Percentiles rank a stretch among this genome's conserved stretches.
Conservation (phyloP, 2,329 filamentous ascomycete genomes). For the Trichothecium roseum region DNA sequence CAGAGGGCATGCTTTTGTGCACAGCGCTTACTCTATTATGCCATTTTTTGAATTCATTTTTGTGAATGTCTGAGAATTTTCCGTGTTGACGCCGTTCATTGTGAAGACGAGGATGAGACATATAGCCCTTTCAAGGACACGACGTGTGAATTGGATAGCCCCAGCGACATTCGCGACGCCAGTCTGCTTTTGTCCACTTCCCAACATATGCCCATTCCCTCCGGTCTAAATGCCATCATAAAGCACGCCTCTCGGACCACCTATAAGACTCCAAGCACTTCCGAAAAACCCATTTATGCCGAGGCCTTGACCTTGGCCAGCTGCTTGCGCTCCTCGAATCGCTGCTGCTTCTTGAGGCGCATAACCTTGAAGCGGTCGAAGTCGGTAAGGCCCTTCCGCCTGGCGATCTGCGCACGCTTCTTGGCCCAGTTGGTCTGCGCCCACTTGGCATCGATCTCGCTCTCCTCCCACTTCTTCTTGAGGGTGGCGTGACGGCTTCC, state of each 20-base stretch:
- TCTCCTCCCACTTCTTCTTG: conserved; percentile 83
- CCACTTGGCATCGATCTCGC: conserved; percentile 89
- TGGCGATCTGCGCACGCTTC: conserved; percentile 76
- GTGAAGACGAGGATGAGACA: conserved; percentile 47
- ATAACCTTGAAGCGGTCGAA: conserved; percentile 99
- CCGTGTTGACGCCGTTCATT: conserved; percentile 59
- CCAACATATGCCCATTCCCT: conserved; percentile 8
- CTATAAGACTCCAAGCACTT: conserved; percentile 18
- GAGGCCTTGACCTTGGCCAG: conserved; percentile 84
- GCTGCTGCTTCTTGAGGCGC: conserved; percentile 98
- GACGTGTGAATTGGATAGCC: conserved; percentile 15
- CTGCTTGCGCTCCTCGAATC: conserved; percentile 96
- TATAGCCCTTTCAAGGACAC: conserved; percentile 52
- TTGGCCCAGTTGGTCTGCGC: conserved; percentile 86
- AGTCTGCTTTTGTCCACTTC: conserved; percentile 21
- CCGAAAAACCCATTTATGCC: conserved; percentile 41
- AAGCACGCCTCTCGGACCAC: conserved; percentile 13
- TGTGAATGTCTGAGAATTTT: conserved; percentile 21
- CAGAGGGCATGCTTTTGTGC: no score
- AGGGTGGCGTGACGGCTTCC: conserved; percentile 73
- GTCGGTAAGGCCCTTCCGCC: conserved; percentile 87
- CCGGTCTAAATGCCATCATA: conserved; percentile 20
- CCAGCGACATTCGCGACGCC: background rate
- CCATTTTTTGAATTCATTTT: conserved; percentile 10
- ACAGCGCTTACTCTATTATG: background rate